phyloP scores from a whole-genome alignment of 164 flowering plant species.

The Protea cynaroides region DNA sequence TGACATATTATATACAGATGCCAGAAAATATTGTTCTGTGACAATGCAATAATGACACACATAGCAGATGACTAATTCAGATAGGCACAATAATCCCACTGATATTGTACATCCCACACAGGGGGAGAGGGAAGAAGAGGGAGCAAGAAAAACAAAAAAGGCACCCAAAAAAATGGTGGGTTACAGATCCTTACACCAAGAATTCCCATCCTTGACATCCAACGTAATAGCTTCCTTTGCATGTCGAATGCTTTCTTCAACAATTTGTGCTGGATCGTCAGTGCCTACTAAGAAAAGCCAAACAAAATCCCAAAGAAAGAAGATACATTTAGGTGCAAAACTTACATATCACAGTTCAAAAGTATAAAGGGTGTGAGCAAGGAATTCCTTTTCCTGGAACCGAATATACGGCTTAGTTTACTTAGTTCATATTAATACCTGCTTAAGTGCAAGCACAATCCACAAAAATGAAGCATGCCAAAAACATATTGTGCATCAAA shows the following conservation, averaged over 20 bases:
- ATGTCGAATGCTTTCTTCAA: constrained; percentile 80
- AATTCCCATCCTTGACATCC: constrained; percentile 88
- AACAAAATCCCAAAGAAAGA: constrained; percentile 6
- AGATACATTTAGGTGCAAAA: background rate
- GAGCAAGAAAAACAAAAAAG: no score
- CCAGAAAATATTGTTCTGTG: no score
- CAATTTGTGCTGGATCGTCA: constrained; percentile 54
- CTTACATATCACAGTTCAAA: no score
- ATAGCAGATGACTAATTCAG: no score
- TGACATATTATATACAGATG: no score
- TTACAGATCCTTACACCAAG: constrained; percentile 71
- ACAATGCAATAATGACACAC: no score
- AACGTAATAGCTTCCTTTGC: constrained; percentile 82
- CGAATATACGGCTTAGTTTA: background rate
- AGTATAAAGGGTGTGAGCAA: no score
- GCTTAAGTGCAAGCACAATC: background rate
- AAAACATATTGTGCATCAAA: background rate
- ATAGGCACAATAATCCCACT: no score
- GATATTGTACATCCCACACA: no score
- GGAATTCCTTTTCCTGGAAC: background rate
- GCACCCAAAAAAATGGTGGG: background rate
- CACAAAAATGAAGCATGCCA: background rate
- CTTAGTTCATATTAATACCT: background rate
- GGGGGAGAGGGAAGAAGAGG: no score
- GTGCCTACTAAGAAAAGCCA: constrained; percentile 32